Base-by-base conservation (phyloP, 345 rosid species). In the Aquilaria yunnanensis region DNA sequence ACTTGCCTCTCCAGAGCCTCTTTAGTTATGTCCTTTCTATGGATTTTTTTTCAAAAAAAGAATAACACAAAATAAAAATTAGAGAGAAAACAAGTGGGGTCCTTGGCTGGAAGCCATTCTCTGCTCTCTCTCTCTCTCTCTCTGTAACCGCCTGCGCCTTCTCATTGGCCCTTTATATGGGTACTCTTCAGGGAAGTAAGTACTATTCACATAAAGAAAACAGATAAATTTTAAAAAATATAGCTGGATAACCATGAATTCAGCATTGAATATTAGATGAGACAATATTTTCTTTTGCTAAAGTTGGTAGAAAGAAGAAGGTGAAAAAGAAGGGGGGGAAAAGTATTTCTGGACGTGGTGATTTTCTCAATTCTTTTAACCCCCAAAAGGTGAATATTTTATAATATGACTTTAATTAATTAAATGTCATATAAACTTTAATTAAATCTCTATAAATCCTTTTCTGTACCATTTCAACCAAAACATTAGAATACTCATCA, bases 131-230 rank as follows among this genome's bases (percentile, higher is more conserved):
- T 41, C 71, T 53, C 61, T 75, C 74, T 70, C 74, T 78, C 83
- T 75, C 63, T 72, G 74, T 87, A 85, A 92, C 96, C 89, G 95
- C 89, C 87, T 89, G 86, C 71, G 80, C 66, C 65, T 82, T 76
- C 63, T 70, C 53, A 89, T 87, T 92, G 92, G 95, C 43, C 64
- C 82, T 74, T 79, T 76, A 62, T 63, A 66, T 74, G 74, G 73
- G 63, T 5, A 45, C 69, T 77, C 75, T 72, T 73, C 72, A 60
- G 12, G 68, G 57, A 65, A 75, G 70, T 69, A 75, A 72, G 81
- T 70, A 74, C 78, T 67, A 55, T 47, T 64, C 60, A 32, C 34
- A 63, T 47, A 56, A 57, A 47, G 34, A 61, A 33, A 55, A 64
- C 31, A 61, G 46, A 62, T 51, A 9, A 43, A 47, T 29, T 4